These are phyloP conservation scores for Aphanomyces invadans DNA, from an alignment of 352 stramenopile genomes.

Conservation along the genomic window DNA sequence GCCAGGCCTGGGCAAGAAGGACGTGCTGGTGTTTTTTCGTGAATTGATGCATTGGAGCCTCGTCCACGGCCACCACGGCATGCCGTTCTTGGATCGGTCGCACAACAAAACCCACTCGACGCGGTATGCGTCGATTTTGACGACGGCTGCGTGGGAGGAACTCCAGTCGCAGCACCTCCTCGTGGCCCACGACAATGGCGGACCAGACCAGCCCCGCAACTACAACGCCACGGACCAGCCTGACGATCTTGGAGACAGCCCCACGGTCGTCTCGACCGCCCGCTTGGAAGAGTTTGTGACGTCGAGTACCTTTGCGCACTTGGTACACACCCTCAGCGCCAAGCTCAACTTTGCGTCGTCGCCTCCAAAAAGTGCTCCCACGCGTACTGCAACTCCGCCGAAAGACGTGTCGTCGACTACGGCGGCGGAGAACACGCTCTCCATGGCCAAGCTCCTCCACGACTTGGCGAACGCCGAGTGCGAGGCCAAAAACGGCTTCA, in stretches of 20 bases:
- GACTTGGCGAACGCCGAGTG: slow-evolving; percentile 59
- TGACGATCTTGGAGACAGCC: background rate
- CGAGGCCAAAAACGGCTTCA: slow-evolving; percentile 51
- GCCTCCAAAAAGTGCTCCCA: no score
- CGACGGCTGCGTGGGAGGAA: slow-evolving; percentile 12
- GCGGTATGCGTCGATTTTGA: slow-evolving; percentile 19
- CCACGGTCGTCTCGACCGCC: background rate
- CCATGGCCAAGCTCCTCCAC: slow-evolving; percentile 70
- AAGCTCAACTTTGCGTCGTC: slow-evolving; percentile 26
- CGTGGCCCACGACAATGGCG: no score
- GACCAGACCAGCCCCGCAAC: background rate
- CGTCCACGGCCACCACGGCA: background rate
- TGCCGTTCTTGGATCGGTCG: background rate
- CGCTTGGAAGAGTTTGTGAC: slow-evolving; percentile 13
- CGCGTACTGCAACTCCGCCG: slow-evolving; percentile 32
- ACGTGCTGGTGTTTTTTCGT: slow-evolving; percentile 16
- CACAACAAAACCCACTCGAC: slow-evolving; percentile 19
- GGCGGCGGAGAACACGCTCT: slow-evolving; percentile 57
- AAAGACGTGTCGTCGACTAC: slow-evolving; percentile 40
- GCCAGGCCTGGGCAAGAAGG: slow-evolving; percentile 4
- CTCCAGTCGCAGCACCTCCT: background rate
- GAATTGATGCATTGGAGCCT: slow-evolving; percentile 21
- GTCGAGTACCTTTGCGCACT: slow-evolving; percentile 17
- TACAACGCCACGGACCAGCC: background rate
- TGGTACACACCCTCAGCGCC: slow-evolving; percentile 24